A percentile compares a stretch with the other conserved stretches of the same genome.
Evolutionary conservation across 2,329 filamentous ascomycete genomes (phyloP).

Genomic region (Volutella citrinella): DNA sequence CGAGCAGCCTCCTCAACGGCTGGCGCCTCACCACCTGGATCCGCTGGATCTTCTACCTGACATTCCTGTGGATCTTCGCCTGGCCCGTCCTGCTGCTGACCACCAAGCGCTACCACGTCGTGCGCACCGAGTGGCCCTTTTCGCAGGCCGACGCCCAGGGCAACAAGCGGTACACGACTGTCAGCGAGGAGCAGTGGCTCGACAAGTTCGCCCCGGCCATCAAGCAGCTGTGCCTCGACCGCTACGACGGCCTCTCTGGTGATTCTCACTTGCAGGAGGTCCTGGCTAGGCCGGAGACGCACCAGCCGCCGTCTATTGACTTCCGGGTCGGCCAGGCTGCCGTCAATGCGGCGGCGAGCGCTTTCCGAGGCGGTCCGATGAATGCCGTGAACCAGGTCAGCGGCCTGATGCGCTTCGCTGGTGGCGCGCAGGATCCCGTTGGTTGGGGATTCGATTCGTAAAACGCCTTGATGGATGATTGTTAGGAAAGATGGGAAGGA

Average conservation of each 20-base stretch:
- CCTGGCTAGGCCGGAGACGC: constrained; percentile 8
- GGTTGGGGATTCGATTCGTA: constrained; percentile 22
- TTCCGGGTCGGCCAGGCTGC: constrained; percentile 8
- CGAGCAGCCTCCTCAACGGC: constrained; percentile 11
- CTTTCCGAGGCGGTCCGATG: constrained; percentile 15
- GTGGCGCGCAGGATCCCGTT: constrained; percentile 11
- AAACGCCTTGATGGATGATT: too few relatives aligned
- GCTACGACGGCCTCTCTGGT: constrained; percentile 17
- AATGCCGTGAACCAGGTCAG: constrained; percentile 8
- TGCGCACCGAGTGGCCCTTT: constrained; percentile 16
- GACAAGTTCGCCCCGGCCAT: constrained; percentile 13
- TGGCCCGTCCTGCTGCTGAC: constrained; percentile 18
- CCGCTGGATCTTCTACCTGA: constrained; percentile 20
- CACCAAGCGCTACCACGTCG: constrained; percentile 17
- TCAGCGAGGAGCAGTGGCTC: constrained; percentile 17
- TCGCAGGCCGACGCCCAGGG: constrained; percentile 6
- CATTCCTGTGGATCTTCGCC: constrained; percentile 20
- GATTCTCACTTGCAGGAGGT: constrained; percentile 16
- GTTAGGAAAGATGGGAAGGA: too few relatives aligned
- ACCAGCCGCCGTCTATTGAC: background rate
- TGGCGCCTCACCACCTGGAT: constrained; percentile 18
- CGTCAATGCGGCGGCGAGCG: constrained; percentile 12
- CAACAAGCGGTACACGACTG: constrained; percentile 12
- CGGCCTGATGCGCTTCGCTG: constrained; percentile 14
- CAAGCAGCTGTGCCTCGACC: constrained; percentile 15